phyloP scores from a whole-genome alignment of 2,329 filamentous ascomycete genomes.

The Colletotrichum phormii region DNA sequence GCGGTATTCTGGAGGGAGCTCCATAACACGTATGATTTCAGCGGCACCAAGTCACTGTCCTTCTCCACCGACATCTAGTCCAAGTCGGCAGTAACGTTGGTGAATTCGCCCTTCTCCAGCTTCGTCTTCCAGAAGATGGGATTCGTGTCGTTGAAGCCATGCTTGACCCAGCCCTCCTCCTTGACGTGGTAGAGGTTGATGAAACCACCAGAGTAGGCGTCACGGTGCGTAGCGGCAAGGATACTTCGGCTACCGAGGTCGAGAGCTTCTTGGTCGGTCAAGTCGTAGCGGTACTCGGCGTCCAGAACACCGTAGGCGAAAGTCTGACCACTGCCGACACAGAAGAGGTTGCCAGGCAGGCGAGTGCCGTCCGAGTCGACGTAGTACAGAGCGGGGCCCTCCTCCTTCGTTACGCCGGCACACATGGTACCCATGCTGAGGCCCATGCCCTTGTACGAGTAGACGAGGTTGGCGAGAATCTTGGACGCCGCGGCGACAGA shows the following conservation, averaged over 20 bases:
- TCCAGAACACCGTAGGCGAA: constrained; percentile 99
- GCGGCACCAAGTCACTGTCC: constrained; percentile 11
- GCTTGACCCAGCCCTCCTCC: constrained; percentile 98
- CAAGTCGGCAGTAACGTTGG: constrained; percentile 87
- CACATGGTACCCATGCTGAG: constrained; percentile 99
- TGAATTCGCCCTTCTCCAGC: constrained; percentile 98
- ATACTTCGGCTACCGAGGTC: constrained; percentile 94
- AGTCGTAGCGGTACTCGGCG: constrained; percentile 91
- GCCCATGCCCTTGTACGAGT: constrained; percentile 99
- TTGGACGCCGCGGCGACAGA: constrained; percentile 97
- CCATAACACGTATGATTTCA: constrained; percentile 1
- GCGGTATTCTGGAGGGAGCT: not conserved
- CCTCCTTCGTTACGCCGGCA: constrained; percentile 93
- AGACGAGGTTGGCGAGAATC: constrained; percentile 98
- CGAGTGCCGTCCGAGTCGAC: constrained; percentile 97
- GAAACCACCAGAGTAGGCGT: constrained; percentile 98
- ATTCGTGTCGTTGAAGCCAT: constrained; percentile 97
- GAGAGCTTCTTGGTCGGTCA: constrained; percentile 88
- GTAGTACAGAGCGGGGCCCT: constrained; percentile 98
- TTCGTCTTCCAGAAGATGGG: constrained; percentile 99
- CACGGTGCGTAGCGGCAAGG: constrained; percentile 93
- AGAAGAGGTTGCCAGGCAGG: constrained; percentile 94
- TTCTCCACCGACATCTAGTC: constrained; percentile 52
- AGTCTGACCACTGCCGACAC: constrained; percentile 96
- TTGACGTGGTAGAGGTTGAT: constrained; percentile 99